Conservation (phyloP, 2,329 filamentous ascomycete genomes). For the Penicillium sp. region DNA sequence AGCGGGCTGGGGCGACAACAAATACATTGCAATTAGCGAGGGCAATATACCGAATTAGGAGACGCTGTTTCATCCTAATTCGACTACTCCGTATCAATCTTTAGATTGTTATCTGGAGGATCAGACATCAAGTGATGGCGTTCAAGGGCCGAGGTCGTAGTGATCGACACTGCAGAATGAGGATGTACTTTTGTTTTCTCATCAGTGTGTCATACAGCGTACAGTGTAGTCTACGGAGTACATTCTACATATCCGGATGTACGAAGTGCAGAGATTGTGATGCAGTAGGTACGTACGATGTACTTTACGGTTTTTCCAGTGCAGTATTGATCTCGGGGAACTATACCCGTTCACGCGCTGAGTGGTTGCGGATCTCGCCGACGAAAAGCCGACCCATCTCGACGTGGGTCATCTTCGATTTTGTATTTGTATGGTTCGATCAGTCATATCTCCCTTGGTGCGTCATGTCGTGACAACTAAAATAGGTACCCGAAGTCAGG, state of each 20-base stretch:
- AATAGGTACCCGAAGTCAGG: conserved; percentile 16
- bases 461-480: conserved; percentile 5
- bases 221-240: neutral
- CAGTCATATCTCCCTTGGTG: conserved; percentile 10
- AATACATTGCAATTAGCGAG: neutral
- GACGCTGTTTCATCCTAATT: neutral
- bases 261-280: neutral
- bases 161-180: conserved; percentile 12
- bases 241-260: neutral
- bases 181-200: conserved; percentile 2
- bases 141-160: conserved; percentile 1
- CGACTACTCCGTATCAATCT: conserved; percentile 5
- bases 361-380: conserved; percentile 21
- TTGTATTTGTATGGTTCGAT: conserved; percentile 17
- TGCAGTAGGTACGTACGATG: neutral
- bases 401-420: conserved; percentile 8
- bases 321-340: conserved; percentile 12
- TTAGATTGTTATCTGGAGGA: conserved; percentile 1
- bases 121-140: conserved; percentile 2
- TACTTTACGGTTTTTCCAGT: conserved; percentile 2
- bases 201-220: conserved; percentile 7
- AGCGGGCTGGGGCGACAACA: neutral
- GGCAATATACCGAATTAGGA: neutral
- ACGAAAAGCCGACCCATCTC: conserved; percentile 13
- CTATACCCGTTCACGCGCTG: conserved; percentile 9